These are phyloP conservation scores for Suillus lakei DNA, from an alignment of 768 basidiomycete species.

Conservation along the genomic window DNA sequence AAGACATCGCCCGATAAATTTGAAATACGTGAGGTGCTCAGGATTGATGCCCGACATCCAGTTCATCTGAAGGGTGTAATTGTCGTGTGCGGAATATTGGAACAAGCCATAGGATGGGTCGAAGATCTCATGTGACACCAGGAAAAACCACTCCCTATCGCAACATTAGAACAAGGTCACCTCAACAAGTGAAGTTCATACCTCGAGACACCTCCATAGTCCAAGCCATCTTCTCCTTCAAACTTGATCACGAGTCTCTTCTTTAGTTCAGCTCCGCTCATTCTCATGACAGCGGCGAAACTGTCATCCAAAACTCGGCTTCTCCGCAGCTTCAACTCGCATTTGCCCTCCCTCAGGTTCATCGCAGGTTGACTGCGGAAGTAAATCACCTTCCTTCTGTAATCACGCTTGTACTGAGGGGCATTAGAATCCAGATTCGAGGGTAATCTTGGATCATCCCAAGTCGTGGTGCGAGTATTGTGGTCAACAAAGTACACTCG, in stretches of 20 bases:
- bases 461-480: slow-evolving; percentile 86
- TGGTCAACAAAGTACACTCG: slow-evolving; percentile 95
- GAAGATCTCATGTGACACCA: slow-evolving; percentile 83
- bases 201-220: slow-evolving; percentile 81
- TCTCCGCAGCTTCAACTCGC: slow-evolving; percentile 84
- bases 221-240: slow-evolving; percentile 80
- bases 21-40: slow-evolving; percentile 81
- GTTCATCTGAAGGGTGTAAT: slow-evolving; percentile 82
- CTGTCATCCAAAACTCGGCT: slow-evolving; percentile 86
- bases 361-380: slow-evolving; percentile 91
- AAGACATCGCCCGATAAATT: slow-evolving; percentile 76
- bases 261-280: slow-evolving; percentile 72
- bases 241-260: slow-evolving; percentile 75
- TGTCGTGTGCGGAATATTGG: slow-evolving; percentile 80
- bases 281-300: slow-evolving; percentile 83
- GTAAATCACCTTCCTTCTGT: slow-evolving; percentile 89
- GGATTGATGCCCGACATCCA: slow-evolving; percentile 77
- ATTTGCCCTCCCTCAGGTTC: slow-evolving; percentile 77
- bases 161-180: slow-evolving; percentile 10
- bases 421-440: slow-evolving; percentile 83
- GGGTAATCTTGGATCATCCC: slow-evolving; percentile 92
- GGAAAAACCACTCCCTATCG: slow-evolving; percentile 83
- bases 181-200: slow-evolving; percentile 23
- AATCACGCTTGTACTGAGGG: slow-evolving; percentile 96
- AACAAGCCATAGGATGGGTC: slow-evolving; percentile 84